Evolutionary conservation across 2,329 filamentous ascomycete genomes (phyloP), one percentile per base, ranked within the genome.

Genomic region (Raffaelea albimanens): DNA sequence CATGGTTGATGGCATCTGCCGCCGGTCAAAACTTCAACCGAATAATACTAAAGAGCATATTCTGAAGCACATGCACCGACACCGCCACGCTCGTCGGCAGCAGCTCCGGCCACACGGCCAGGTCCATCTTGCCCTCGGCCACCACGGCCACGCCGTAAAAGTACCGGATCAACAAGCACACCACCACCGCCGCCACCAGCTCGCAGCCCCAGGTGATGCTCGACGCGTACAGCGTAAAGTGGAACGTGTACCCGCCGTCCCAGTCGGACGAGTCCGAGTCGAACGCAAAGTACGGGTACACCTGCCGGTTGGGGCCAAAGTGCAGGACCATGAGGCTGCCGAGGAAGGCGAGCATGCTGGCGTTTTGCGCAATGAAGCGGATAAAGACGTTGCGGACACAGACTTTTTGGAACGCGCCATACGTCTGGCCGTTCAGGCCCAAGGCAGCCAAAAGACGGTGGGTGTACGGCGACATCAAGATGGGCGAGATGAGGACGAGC

Each of bases 11-110:
- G 7, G 25, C 25, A 7, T 13, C 25, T 7, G 7, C 13, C 25
- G 57, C 19, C 54, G 52, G 43, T 60, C 53, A 68, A 55, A 85
- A 84, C 53, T 77, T 73, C 57, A 85, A 63, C 53, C 80, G 72
- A 33, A 83, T 76, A 56, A 85, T 84, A 41, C 78, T 80, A 64
- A 85, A 84, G 48, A 85, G 63, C 81, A 85, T 85, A 60, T 84
- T 85, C 64, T 85, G 81, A 62, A 84, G 59, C 44, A 84, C 81
- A 56, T 85, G 81, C 59, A 84, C 65, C 67, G 78, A 79, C 20
- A 83, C 80, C 20, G 76, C 78, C 19, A 82, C 76, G 47, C 76
- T 77, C 3, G 81, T 82, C 18, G 81, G 81, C 56, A 85, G 62
- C 57, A 85, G 62, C 66, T 84, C 81, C 2, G 81, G 80, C 77